Evolutionary conservation across 176 grass and related monocot genomes (phyloP), one percentile per base, ranked within the genome.

Genomic region (Canna indica): DNA sequence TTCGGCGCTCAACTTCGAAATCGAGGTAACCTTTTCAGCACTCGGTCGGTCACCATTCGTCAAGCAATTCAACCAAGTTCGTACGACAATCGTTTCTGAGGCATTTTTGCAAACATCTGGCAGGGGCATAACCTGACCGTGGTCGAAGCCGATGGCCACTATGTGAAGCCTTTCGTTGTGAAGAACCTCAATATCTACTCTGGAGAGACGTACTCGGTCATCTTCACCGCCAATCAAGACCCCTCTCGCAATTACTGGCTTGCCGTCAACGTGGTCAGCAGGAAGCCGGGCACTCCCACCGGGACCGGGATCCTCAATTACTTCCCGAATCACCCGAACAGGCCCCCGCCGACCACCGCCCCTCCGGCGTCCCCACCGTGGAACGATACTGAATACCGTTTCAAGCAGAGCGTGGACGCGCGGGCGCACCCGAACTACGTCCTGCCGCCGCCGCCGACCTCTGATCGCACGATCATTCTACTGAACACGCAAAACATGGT

Each of bases 181-280:
- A 85, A 85, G 70, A 95, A 87, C 78, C 84, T 95, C 25, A 83
- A 83, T 67, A 83, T 95, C 72, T 95, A 90, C 77, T 95, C 91
- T 0, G 87, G 91, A 7, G 85, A 95, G 85, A 95, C 87, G 17
- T 95, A 95, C 75, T 95, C 87, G 15, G 85, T 95, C 2, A 63
- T 88, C 0, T 34, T 95, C 75, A 95, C 69, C 50, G 87, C 87
- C 4, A 67, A 90, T 76, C 84, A 90, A 57, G 78, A 85, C 68
- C 84, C 84, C 2, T 81, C 79, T 22, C 87, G 82, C 41, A 95
- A 95, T 80, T 95, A 95, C 68, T 90, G 91, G 91, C 53, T 80
- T 6, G 84, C 84, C 15, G 80, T 72, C 58, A 87, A 95, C 73
- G 85, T 95, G 12, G 77, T 95, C 1, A 77, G 82, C 64, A 84